These are phyloP conservation scores for Debaryomycetaceae sp. DNA, from an alignment of 1,139 yeast species.

Conservation along the genomic window DNA sequence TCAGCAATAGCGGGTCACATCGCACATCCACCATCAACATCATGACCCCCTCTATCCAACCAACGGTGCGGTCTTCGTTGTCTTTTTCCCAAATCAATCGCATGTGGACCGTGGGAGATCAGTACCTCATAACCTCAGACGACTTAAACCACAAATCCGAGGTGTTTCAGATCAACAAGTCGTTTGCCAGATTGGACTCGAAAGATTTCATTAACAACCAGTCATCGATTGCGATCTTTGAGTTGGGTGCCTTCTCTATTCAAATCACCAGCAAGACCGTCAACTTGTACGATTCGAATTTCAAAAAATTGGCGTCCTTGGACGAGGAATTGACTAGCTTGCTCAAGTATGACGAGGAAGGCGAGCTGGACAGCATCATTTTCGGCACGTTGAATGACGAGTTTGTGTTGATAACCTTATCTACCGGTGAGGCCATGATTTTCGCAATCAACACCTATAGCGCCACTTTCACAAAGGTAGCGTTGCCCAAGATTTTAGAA, in stretches of 20 bases:
- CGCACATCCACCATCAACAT: constrained; percentile 53
- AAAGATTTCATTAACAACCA: constrained; percentile 63
- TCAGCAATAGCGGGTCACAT: constrained; percentile 68
- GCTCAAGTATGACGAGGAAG: constrained; percentile 14
- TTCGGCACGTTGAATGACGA: constrained; percentile 50
- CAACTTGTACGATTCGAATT: constrained; percentile 59
- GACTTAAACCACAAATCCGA: constrained; percentile 61
- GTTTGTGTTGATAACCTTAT: constrained; percentile 47
- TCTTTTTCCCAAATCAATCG: constrained; percentile 73
- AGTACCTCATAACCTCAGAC: constrained; percentile 71
- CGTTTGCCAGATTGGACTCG: constrained; percentile 60
- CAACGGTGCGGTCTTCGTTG: constrained; percentile 62
- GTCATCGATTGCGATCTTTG: constrained; percentile 64
- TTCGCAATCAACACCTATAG: constrained; percentile 39
- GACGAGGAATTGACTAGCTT: constrained; percentile 23
- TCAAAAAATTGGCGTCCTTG: constrained; percentile 39
- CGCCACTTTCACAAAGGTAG: constrained; percentile 31
- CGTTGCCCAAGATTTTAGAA: constrained; percentile 48
- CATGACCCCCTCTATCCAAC: constrained; percentile 61
- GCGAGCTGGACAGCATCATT: constrained; percentile 34
- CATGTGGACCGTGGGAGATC: constrained; percentile 61
- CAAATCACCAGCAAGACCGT: constrained; percentile 73
- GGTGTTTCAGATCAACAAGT: constrained; percentile 65
- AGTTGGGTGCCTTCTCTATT: constrained; percentile 55
- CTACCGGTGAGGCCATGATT: constrained; percentile 55